Evolutionary conservation across 805 yeast species (phyloP), one percentile per base, ranked within the genome.

Genomic region (Hanseniaspora nectarophila): DNA sequence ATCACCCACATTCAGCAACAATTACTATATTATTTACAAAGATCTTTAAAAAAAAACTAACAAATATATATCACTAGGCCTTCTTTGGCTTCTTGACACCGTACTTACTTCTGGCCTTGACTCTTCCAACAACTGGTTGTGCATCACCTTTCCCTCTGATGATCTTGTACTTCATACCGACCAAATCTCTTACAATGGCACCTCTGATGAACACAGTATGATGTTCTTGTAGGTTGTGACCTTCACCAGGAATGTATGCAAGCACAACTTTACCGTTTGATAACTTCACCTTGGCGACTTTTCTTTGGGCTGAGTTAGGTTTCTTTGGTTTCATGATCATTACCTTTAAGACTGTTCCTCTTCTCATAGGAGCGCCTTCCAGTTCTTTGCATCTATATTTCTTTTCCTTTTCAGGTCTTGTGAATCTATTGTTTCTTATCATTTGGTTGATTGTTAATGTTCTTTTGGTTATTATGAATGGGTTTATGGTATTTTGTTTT

Each of bases 181-280:
- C 98, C 61, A 90, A 73, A 80, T 92, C 99, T 65, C 89, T 96
- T 50, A 86, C 86, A 75, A 97, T 81, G 15, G 98, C 99, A n/a
- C 99, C 99, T 69, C 98, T 80, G 3, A 92, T 95, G 50, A 80
- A 77, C 0, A 92, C 97, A 48, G 92, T 94, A 62, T 94, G 85
- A 70, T 92, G 99, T 67, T 92, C 99, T 71, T 92, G 97, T 21
- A 95, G 82, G 63, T 92, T 92, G 68, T 92, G 98, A 20, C 99
- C 98, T 65, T 92, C 97, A 52, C 99, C 99, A 15, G 97, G 96
- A 54, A 92, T 92, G 66, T 88, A 89, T 1, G 96, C 96, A 43
- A 90, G 81, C 16, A 92, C 77, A 46, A 85, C 81, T 58, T 81
- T 82, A 26, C 97, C 98, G 61, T 85, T 90, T 10, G 95, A 77